Base-by-base conservation (phyloP, 2,329 filamentous ascomycete species). In the Hawksworthiomyces lignivorus region DNA sequence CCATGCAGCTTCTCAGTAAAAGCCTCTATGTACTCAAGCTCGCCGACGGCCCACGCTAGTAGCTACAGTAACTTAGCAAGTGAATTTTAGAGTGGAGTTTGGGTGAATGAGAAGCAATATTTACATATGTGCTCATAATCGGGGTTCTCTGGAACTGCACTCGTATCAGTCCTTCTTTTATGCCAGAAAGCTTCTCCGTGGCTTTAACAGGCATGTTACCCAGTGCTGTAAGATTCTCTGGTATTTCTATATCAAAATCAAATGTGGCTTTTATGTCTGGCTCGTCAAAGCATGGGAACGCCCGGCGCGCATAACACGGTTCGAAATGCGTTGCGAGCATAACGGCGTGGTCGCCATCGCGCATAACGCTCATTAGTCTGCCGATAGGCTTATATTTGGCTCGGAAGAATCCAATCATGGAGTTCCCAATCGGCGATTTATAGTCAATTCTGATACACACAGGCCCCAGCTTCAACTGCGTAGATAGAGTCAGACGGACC, bases 281-380 rank as follows among this genome's bases (percentile, higher is more conserved):
- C 68, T 98, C 92, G 58, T 98, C 92, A 57, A 97, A 97, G 68
- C 92, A 98, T 35, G 92, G 92, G 66, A 98, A 96, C 9, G 92
- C 90, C 52, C 89, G 77, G 50, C 92, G 83, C 48, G 92, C 92
- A 65, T 98, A 92, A 57, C 88, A 95, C 35, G 89, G 83, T 69
- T 98, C 92, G 58, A 98, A 98, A 61, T 98, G 92, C 36, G 92
- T 98, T 69, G 87, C 94, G 63, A 95, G 71, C 85, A 90, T 89
- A 58, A 76, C 75, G 61, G 79, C 75, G 58, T 72, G 76, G 54
- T 80, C 72, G 36, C 72, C 71, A 50, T 82, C 87, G 56, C 73
- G 83, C 21, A 88, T 85, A 2, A 94, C 88, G 11, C 86, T 88
- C 31, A 80, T 79, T 41, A 75, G 67, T 10, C 34, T 42, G 15